Percentiles rank a stretch among this genome's conserved stretches.
Evolutionary conservation across 805 yeast species (phyloP).

Genomic region (Starmera dryadoides): DNA sequence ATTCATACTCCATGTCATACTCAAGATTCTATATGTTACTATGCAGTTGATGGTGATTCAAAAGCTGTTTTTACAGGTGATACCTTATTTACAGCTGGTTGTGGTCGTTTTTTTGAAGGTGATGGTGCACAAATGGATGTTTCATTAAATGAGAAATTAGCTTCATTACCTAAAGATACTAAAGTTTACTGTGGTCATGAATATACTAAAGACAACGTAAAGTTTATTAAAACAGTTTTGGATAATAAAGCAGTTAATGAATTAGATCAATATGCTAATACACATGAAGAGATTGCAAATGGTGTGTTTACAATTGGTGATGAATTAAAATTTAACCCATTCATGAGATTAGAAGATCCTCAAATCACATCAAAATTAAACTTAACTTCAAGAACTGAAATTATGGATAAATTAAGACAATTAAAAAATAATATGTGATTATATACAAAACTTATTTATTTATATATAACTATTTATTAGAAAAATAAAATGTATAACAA

Average conservation of each 20-base stretch:
- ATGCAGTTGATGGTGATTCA: conserved; percentile 51
- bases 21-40: conserved; percentile 90
- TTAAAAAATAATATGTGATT: conserved; percentile 66
- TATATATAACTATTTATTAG: background rate
- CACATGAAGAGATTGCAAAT: conserved; percentile 70
- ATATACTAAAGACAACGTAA: conserved; percentile 77
- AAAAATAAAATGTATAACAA: too few species aligned
- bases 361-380: conserved; percentile 55
- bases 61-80: conserved; percentile 91
- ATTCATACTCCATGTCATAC: conserved; percentile 98
- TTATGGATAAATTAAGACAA: conserved; percentile 69
- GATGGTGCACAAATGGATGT: conserved; percentile 70
- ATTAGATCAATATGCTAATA: conserved; percentile 42
- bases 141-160: conserved; percentile 55
- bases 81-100: conserved; percentile 88
- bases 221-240: conserved; percentile 59
- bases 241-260: conserved; percentile 38
- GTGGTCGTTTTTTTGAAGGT: conserved; percentile 97
- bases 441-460: conserved; percentile 1
- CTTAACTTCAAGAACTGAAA: conserved; percentile 36
- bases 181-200: conserved; percentile 92
- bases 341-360: conserved; percentile 71
- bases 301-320: conserved; percentile 82
- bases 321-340: conserved; percentile 81
- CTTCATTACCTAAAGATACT: conserved; percentile 59